These are phyloP conservation scores for Heterobasidion occidentale DNA, from an alignment of 1,284 basidiomycete genomes.

Conservation along the genomic window DNA sequence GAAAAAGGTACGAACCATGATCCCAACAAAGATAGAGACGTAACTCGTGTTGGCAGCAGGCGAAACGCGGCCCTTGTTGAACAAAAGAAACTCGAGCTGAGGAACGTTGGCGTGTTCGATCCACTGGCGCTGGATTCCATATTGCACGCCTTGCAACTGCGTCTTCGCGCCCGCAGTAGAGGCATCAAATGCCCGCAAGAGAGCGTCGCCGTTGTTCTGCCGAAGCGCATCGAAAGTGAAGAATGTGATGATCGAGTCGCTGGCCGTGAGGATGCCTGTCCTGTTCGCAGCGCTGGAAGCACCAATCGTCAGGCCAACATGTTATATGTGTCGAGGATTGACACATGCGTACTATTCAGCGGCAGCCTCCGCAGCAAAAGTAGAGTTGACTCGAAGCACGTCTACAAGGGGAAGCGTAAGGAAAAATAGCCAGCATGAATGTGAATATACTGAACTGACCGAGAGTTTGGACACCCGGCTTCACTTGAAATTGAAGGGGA, in stretches of 20 bases:
- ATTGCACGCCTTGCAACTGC: conserved; percentile 1
- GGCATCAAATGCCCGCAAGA: neutral
- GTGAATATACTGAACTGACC: neutral
- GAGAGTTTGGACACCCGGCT: conserved; percentile 6
- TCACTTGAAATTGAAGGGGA: conserved; percentile 8
- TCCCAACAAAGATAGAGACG: conserved; percentile 1
- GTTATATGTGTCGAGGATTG: neutral
- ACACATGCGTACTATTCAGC: neutral
- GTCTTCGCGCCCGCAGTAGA: neutral
- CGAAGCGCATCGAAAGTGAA: conserved; percentile 2
- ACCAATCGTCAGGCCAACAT: neutral
- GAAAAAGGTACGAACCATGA: neutral
- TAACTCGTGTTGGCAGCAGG: conserved; percentile 1
- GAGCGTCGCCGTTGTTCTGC: neutral
- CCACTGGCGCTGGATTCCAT: conserved; percentile 5
- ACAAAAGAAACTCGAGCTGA: conserved; percentile 3
- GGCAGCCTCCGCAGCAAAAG: conserved; percentile 1
- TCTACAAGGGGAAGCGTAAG: neutral
- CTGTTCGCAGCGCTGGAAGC: neutral
- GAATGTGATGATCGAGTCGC: conserved; percentile 5
- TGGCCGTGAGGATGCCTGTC: conserved; percentile 4
- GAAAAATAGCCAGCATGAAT: neutral
- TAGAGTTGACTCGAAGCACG: conserved; percentile 3
- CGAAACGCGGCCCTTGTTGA: neutral
- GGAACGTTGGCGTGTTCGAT: conserved; percentile 1